phyloP scores from a whole-genome alignment of 2,329 filamentous ascomycete genomes.

The Ophiognomonia clavigignenti-juglandacearum region DNA sequence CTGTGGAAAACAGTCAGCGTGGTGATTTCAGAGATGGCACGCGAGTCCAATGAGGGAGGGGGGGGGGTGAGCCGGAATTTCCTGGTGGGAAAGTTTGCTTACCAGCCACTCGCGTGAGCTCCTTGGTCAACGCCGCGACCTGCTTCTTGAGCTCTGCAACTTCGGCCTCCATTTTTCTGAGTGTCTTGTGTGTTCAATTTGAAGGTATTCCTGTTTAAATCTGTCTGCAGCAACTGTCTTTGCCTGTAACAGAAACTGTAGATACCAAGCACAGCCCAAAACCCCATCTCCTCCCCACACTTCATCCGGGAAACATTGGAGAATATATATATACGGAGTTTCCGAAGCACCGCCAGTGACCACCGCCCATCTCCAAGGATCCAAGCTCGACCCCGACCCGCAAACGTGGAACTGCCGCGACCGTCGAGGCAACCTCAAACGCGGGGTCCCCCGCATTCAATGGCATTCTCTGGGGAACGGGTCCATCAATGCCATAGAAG shows the following conservation, averaged over 20 bases:
- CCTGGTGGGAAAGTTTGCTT: neutral
- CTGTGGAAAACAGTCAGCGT: slow-evolving; percentile 25
- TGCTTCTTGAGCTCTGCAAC: slow-evolving; percentile 32
- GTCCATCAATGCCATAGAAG: neutral
- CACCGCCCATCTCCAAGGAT: neutral
- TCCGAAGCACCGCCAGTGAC: too few relatives aligned
- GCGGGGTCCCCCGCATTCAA: slow-evolving; percentile 4
- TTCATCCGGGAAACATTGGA: too few relatives aligned
- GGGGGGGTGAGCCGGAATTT: too few relatives aligned
- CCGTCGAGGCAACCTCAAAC: neutral
- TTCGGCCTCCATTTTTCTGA: slow-evolving; percentile 26
- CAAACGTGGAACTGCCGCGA: neutral
- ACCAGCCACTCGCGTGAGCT: slow-evolving; percentile 29
- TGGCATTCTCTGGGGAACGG: neutral
- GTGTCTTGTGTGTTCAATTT: neutral
- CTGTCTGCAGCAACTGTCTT: neutral
- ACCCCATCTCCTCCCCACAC: neutral
- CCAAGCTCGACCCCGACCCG: neutral
- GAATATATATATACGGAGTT: neutral
- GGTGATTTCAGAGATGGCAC: neutral
- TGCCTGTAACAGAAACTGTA: neutral
- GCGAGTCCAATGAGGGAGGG: neutral
- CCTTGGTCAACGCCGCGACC: slow-evolving; percentile 29
- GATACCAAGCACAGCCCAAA: neutral
- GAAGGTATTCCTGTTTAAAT: neutral